Conservation (phyloP, 176 grass and related monocot genomes). For the Avena sativa region DNA sequence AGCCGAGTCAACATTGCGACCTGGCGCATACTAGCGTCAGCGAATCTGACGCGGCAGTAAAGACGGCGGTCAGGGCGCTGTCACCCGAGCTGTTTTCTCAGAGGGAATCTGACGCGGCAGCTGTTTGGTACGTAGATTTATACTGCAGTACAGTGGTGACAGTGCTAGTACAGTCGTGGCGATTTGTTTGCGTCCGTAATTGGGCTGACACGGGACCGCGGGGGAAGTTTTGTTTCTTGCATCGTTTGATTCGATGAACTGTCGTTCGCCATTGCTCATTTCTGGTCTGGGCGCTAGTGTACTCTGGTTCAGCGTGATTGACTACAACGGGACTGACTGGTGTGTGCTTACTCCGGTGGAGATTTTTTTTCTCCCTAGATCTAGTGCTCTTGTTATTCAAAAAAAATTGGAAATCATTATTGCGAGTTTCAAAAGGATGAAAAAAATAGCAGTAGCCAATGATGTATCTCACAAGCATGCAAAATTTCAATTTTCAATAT, state of each 20-base stretch:
- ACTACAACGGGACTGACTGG: not conserved
- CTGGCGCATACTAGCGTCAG: not conserved
- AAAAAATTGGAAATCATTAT: too few species aligned
- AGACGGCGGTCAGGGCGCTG: not conserved
- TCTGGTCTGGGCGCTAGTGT: not conserved
- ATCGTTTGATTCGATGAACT: not conserved
- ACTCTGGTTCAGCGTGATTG: not conserved
- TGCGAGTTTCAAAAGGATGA: too few species aligned
- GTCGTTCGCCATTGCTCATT: not conserved
- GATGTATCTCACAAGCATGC: too few species aligned
- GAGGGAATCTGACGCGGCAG: not conserved
- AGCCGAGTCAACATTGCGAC: slow-evolving; percentile 4
- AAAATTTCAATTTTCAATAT: too few species aligned
- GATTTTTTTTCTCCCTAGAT: too few species aligned
- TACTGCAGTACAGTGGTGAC: not conserved
- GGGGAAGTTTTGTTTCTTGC: not conserved
- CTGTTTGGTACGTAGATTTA: not conserved
- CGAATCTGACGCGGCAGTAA: slow-evolving; percentile 10
- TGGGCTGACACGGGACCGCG: not conserved
- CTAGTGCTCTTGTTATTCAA: too few species aligned
- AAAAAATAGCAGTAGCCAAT: too few species aligned
- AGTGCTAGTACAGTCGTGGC: not conserved
- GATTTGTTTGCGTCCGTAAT: slow-evolving; percentile 13
- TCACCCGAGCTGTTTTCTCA: not conserved
- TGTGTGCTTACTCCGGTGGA: too few species aligned